Percentiles rank a stretch among this genome's conserved stretches.
phyloP scores from a whole-genome alignment of 352 stramenopile species.

The Blastocystis sp. region DNA sequence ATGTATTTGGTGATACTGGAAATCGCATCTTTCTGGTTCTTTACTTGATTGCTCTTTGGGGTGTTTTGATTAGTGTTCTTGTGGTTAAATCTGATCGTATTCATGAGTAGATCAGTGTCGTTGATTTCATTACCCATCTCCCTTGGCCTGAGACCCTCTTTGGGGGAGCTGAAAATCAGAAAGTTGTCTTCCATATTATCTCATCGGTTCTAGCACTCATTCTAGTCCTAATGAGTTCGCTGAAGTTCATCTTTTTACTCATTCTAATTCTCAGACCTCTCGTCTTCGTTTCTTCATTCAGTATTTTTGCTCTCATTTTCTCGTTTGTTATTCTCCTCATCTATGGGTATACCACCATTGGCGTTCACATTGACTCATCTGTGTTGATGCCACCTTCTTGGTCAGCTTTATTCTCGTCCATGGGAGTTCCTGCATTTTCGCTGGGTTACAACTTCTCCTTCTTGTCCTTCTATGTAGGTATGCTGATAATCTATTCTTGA shows the following conservation, averaged over 20 bases:
- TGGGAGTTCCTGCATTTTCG: conserved; percentile 44
- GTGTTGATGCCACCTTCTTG: conserved; percentile 22
- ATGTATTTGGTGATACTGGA: neutral
- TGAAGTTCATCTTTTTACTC: neutral
- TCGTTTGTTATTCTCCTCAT: conserved; percentile 43
- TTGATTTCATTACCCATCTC: conserved; percentile 51
- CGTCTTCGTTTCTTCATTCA: conserved; percentile 37
- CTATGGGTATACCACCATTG: conserved; percentile 28
- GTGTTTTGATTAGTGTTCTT: conserved; percentile 19
- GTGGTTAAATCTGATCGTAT: neutral
- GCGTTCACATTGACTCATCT: neutral
- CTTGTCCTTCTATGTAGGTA: conserved; percentile 23
- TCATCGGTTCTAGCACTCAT: neutral
- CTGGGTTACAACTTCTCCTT: conserved; percentile 57
- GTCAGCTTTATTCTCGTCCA: conserved; percentile 1
- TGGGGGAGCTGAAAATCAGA: neutral
- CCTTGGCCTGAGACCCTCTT: neutral
- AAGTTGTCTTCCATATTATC: conserved; percentile 40
- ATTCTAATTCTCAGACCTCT: neutral
- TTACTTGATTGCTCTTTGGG: conserved; percentile 46
- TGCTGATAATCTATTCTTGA: neutral
- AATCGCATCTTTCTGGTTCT: conserved; percentile 30
- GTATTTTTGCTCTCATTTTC: conserved; percentile 49
- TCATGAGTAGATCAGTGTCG: conserved; percentile 24
- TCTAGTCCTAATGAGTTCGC: conserved; percentile 22